Evolutionary conservation across 805 yeast species (phyloP).

Genomic region (Candida maltosa): DNA sequence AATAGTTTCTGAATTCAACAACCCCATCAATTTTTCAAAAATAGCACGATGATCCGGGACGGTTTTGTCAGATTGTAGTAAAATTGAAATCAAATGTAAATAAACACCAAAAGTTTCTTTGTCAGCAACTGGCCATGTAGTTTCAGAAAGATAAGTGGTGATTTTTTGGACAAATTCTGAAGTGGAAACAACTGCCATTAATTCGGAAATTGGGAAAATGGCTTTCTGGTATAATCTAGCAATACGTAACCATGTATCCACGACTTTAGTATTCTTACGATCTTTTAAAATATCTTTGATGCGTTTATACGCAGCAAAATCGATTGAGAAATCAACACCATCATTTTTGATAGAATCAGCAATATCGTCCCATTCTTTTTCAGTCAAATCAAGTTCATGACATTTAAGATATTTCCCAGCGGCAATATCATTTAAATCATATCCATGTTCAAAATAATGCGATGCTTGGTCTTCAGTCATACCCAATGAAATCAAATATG

Average conservation of each 20-base stretch:
- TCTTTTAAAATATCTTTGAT: slow-evolving; percentile 11
- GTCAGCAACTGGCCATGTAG: background rate
- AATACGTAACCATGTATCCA: slow-evolving; percentile 15
- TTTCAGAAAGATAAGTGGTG: background rate
- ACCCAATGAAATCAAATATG: slow-evolving; percentile 22
- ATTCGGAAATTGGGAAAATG: slow-evolving; percentile 17
- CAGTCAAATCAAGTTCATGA: slow-evolving; percentile 13
- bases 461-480: slow-evolving; percentile 20
- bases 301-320: slow-evolving; percentile 7
- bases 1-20: slow-evolving; percentile 32
- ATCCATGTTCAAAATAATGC: slow-evolving; percentile 25
- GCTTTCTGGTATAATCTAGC: slow-evolving; percentile 17
- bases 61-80: slow-evolving; percentile 4
- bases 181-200: slow-evolving; percentile 8
- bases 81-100: slow-evolving; percentile 6
- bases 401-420: slow-evolving; percentile 10
- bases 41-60: slow-evolving; percentile 6
- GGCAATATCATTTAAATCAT: slow-evolving; percentile 12
- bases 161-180: slow-evolving; percentile 1
- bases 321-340: slow-evolving; percentile 8
- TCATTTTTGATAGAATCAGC: slow-evolving; percentile 9
- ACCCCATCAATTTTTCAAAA: slow-evolving; percentile 31
- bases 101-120: slow-evolving; percentile 2
- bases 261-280: slow-evolving; percentile 7
- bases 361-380: slow-evolving; percentile 13